A percentile compares a stretch with the other conserved stretches of the same genome.
phyloP scores from a whole-genome alignment of 1,284 basidiomycete species.

The Ceratobasidium sp. region DNA sequence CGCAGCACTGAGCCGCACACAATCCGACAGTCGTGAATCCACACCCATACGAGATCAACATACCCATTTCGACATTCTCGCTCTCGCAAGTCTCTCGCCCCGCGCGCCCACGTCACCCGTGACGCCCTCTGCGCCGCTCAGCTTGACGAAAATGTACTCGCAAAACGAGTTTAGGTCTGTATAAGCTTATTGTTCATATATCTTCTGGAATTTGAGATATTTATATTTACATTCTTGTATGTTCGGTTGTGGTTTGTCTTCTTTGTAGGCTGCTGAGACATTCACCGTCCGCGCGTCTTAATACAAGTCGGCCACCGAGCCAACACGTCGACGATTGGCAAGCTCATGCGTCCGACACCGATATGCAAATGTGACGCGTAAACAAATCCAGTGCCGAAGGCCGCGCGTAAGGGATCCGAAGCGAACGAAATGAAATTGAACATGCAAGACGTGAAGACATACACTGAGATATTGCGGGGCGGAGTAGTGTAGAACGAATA shows the following conservation, averaged over 20 bases:
- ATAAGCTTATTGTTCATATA: slow-evolving; percentile 3
- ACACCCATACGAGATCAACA: not conserved
- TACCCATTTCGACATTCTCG: slow-evolving; percentile 13
- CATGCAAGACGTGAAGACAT: slow-evolving; percentile 10
- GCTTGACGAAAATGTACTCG: slow-evolving; percentile 38
- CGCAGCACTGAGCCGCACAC: not conserved
- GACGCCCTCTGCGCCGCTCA: slow-evolving; percentile 19
- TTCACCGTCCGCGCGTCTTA: slow-evolving; percentile 33
- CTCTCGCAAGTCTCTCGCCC: slow-evolving; percentile 22
- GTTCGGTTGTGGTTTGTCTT: not conserved
- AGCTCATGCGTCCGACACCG: not conserved
- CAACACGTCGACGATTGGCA: slow-evolving; percentile 38
- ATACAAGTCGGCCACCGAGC: slow-evolving; percentile 38
- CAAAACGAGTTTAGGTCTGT: slow-evolving; percentile 39
- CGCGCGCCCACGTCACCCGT: slow-evolving; percentile 25
- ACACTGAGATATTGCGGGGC: not conserved
- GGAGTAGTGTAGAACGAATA: not conserved
- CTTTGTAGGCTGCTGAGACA: slow-evolving; percentile 23
- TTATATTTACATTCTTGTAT: slow-evolving; percentile 20
- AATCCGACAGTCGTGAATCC: slow-evolving; percentile 1
- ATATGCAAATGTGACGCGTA: not conserved
- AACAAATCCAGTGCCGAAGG: not conserved
- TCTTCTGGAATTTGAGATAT: not conserved
- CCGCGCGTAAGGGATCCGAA: not conserved
- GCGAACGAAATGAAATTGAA: slow-evolving; percentile 1